Evolutionary conservation across 129 eudicot genomes (phyloP), one percentile per base, ranked within the genome.

Genomic region (Artemisia tridentata): DNA sequence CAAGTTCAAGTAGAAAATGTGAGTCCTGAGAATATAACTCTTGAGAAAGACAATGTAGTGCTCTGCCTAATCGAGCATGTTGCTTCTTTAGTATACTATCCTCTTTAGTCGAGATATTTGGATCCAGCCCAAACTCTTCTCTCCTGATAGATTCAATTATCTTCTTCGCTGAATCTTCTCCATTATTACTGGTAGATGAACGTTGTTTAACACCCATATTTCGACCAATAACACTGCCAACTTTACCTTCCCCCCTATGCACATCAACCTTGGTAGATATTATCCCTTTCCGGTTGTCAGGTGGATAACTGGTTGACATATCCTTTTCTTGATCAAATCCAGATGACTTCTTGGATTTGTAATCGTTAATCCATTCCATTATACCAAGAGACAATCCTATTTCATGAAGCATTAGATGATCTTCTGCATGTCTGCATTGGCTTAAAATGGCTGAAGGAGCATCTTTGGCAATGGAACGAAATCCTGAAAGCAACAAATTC

Each of bases 21-120:
- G 98, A 92, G 80, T 92, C 98, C 71, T 92, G 91, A 11, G 98
- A 89, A 72, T 92, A 92, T 72, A 92, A 75, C 78, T 92, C 98
- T 21, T 89, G 95, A 47, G 98, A 92, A 62, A 92, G 95, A 78
- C 96, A 89, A 78, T 89, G 96, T 18, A 92, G 82, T 67, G 98
- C 98, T 81, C 98, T 84, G 52, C 98, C 98, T 66, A 92, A 74
- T 11, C 98, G 91, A 77, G 96, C 95, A 80, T 90, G 96, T 78
- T 93, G 99, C 79, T 93, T 93, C 86, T 80, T 83, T 71, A 93
- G 76, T 67, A 93, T 80, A 71, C 50, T 66, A 76, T 78, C 88
- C 61, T 90, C 97, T 17, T 67, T 17, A 45, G 71, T 83, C 15
- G 91, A 77, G 13, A 85, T 76, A 80, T 74, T 57, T 48, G 88